phyloP scores from a whole-genome alignment of 768 basidiomycete species.

The Polyporus arcularius region DNA sequence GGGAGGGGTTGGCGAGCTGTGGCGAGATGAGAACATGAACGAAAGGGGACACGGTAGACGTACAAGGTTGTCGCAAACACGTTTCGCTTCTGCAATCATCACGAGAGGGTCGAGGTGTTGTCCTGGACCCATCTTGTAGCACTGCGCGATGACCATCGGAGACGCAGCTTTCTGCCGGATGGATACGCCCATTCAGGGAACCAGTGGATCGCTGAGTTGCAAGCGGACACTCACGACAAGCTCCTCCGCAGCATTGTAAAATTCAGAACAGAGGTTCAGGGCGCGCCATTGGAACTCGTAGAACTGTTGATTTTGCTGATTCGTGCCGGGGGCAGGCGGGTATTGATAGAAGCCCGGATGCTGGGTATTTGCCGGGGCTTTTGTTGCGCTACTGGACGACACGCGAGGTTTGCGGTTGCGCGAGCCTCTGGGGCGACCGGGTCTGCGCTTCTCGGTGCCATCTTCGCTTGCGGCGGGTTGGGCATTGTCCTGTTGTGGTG shows the following conservation, averaged over 20 bases:
- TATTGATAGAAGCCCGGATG: constrained; percentile 46
- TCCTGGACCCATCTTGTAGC: constrained; percentile 71
- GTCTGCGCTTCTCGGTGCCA: constrained; percentile 63
- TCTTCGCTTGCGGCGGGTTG: constrained; percentile 30
- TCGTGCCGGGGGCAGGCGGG: constrained; percentile 44
- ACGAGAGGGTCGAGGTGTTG: constrained; percentile 71
- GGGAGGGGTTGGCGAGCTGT: constrained; percentile 75
- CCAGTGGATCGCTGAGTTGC: background rate
- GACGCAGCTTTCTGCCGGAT: constrained; percentile 51
- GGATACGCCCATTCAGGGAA: constrained; percentile 9
- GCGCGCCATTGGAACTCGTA: constrained; percentile 89
- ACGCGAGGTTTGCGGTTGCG: constrained; percentile 63
- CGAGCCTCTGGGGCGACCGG: constrained; percentile 78
- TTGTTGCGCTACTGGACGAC: constrained; percentile 30
- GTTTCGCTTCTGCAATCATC: constrained; percentile 77
- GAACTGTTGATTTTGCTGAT: constrained; percentile 71
- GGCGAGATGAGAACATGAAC: constrained; percentile 12
- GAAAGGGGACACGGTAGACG: constrained; percentile 23
- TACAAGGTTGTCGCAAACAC: constrained; percentile 76
- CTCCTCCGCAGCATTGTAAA: constrained; percentile 84
- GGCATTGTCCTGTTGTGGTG: constrained; percentile 31
- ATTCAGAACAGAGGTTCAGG: constrained; percentile 79
- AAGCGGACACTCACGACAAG: constrained; percentile 61
- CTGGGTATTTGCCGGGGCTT: constrained; percentile 30
- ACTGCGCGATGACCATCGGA: constrained; percentile 75